Percentiles rank a stretch among this genome's conserved stretches.
These are phyloP conservation scores for Maudiozyma saulgeensis DNA, from an alignment of 805 yeast species.

Conservation along the genomic window DNA sequence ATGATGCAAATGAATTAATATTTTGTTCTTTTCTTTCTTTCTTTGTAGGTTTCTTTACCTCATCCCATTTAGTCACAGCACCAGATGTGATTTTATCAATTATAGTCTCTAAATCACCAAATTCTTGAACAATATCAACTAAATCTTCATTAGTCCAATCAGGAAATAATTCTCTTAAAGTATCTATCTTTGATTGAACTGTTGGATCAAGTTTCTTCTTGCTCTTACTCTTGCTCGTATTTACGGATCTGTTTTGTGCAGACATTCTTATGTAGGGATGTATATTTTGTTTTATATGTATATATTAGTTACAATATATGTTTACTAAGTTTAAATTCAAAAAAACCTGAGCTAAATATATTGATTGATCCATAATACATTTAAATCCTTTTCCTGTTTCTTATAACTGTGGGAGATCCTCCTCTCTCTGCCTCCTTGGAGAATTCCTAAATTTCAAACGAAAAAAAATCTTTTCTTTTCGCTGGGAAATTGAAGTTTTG, in stretches of 20 bases:
- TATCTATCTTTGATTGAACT: slow-evolving; percentile 34
- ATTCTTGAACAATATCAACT: slow-evolving; percentile 61
- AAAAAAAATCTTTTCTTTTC: not conserved
- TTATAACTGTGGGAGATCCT: too few relatives aligned
- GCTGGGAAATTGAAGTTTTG: not conserved
- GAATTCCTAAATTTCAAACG: not conserved
- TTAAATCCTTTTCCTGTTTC: too few relatives aligned
- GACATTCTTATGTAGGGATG: not conserved
- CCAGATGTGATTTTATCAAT: slow-evolving; percentile 84
- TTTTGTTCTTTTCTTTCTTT: slow-evolving; percentile 31
- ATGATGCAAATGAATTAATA: not conserved
- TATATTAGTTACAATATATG: not conserved
- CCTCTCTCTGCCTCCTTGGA: too few relatives aligned
- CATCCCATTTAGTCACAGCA: slow-evolving; percentile 88
- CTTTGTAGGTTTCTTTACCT: slow-evolving; percentile 60
- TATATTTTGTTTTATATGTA: not conserved
- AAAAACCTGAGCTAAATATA: too few relatives aligned
- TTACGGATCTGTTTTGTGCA: slow-evolving; percentile 1
- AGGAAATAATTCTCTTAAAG: slow-evolving; percentile 79
- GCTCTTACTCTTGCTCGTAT: slow-evolving; percentile 1
- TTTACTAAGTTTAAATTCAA: not conserved
- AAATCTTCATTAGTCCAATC: slow-evolving; percentile 89
- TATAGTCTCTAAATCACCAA: slow-evolving; percentile 65
- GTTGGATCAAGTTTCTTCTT: slow-evolving; percentile 21
- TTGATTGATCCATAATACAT: too few relatives aligned